Evolutionary conservation across 495 filamentous ascomycete species (phyloP).

Genomic region (Penicillium tannophilum): DNA sequence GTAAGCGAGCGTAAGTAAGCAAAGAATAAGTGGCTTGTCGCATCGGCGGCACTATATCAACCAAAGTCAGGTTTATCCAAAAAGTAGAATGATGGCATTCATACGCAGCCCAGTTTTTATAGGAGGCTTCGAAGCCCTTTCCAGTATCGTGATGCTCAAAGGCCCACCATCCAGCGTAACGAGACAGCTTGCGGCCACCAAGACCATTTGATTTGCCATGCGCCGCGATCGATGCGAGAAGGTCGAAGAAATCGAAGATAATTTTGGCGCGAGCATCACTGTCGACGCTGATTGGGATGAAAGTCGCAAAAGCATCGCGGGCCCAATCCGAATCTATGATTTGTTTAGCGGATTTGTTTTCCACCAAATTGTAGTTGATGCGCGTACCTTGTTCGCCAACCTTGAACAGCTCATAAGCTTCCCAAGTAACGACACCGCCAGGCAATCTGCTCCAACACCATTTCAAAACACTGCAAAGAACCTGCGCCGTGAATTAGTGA

Average conservation of each 20-base stretch:
- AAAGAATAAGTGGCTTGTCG: slow-evolving; percentile 95
- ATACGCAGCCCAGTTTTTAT: slow-evolving; percentile 78
- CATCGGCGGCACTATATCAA: slow-evolving; percentile 77
- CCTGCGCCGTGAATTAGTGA: slow-evolving; percentile 49
- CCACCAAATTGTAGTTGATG: neutral
- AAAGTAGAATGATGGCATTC: neutral
- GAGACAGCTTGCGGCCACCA: slow-evolving; percentile 88
- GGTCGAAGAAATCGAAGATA: slow-evolving; percentile 95
- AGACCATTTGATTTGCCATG: slow-evolving; percentile 93
- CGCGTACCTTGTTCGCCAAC: slow-evolving; percentile 86
- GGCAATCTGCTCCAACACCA: slow-evolving; percentile 97
- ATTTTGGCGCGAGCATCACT: slow-evolving; percentile 84
- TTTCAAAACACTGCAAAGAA: slow-evolving; percentile 91
- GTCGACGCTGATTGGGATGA: slow-evolving; percentile 92
- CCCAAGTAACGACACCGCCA: slow-evolving; percentile 94
- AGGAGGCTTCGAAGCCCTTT: slow-evolving; percentile 95
- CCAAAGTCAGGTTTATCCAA: slow-evolving; percentile 22
- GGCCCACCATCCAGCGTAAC: slow-evolving; percentile 98
- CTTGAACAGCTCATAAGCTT: slow-evolving; percentile 93
- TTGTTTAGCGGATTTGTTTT: slow-evolving; percentile 14
- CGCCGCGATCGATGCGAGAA: slow-evolving; percentile 77
- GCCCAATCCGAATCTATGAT: slow-evolving; percentile 86
- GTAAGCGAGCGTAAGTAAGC: slow-evolving; percentile 90
- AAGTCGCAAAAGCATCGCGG: slow-evolving; percentile 90
- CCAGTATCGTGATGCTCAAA: slow-evolving; percentile 84